These are phyloP conservation scores for Moesziomyces antarcticus DNA, from an alignment of 1,284 basidiomycete species.

Conservation along the genomic window DNA sequence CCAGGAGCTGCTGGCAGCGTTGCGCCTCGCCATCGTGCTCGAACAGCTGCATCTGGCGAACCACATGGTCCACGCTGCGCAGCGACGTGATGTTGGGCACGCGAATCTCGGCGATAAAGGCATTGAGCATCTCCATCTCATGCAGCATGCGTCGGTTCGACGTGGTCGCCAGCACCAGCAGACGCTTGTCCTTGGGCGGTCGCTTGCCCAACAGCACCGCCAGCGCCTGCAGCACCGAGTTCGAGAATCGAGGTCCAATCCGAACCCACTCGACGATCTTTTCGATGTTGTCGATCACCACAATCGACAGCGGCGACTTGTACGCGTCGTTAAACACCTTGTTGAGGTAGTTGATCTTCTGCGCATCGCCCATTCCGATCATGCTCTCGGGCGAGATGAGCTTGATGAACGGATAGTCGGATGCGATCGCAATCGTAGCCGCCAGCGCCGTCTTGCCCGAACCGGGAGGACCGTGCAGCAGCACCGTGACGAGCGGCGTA, in stretches of 20 bases:
- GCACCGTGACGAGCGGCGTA: constrained; percentile 89
- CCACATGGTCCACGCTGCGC: constrained; percentile 78
- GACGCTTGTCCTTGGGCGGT: constrained; percentile 94
- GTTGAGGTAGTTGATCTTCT: constrained; percentile 91
- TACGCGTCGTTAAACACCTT: constrained; percentile 96
- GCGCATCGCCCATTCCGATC: constrained; percentile 91
- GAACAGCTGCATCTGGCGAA: constrained; percentile 88
- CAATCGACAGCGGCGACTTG: constrained; percentile 94
- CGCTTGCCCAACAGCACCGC: constrained; percentile 88
- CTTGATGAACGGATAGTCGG: constrained; percentile 97
- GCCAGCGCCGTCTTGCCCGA: constrained; percentile 96
- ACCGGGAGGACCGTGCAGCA: constrained; percentile 87
- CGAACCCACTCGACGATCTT: constrained; percentile 80
- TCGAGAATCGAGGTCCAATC: constrained; percentile 95
- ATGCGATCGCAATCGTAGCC: constrained; percentile 91
- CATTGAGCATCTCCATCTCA: constrained; percentile 88
- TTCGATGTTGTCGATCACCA: constrained; percentile 82
- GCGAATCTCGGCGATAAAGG: constrained; percentile 88
- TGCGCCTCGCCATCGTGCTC: constrained; percentile 72
- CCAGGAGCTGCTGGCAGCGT: constrained; percentile 76
- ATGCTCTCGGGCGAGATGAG: constrained; percentile 95
- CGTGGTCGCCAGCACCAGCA: constrained; percentile 92
- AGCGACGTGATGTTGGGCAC: constrained; percentile 85
- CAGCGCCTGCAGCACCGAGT: constrained; percentile 89
- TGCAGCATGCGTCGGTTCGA: constrained; percentile 86